Base-by-base conservation (phyloP, 2,329 filamentous ascomycete genomes). In the Diaporthe citrichinensis region DNA sequence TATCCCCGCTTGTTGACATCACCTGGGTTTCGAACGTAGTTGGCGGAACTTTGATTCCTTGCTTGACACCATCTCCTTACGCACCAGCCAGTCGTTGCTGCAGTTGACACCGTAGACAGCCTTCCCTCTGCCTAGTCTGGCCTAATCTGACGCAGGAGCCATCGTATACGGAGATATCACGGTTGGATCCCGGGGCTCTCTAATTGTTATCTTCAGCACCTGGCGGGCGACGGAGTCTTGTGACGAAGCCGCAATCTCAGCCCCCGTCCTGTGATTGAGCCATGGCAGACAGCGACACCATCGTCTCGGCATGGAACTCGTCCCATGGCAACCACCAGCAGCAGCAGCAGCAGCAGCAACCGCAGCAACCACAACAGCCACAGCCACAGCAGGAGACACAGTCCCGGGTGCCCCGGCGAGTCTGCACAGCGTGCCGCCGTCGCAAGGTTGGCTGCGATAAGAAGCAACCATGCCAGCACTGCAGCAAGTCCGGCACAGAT, bases 381-480 rank as follows among this genome's bases (percentile, higher is more conserved):
- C 44, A 46, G 44, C 44, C 15, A 20, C 15, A 55, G 0, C n/a
- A 55, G 25, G 34, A 61, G 2, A n/a, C 58, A 25, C 58, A 41
- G n/a, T 10, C 9, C 25, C 49, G 62, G 41, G 62, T 53, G 28
- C 62, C 62, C 49, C 7, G 62, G 20, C 25, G 62, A 51, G 62
- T 68, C n/a, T 68, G 62, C 34, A 4, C 36, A 23, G 62, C 41
- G 10, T 68, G 62, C 34, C 62, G 62, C 7, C 62, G 62, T 3
- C 62, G 62, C 41, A 68, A 68, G 41, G 62, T 68, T 8, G 62
- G 62, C 2, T 68, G 62, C 41, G 62, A 68, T 25, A 68, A 68
- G 62, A 68, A 68, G 41, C 62, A 68, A 41, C 62, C 41, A 46
- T 68, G 62, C 41, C 62, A 68, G 62, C 41, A 68, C 62, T 68